Percentiles rank a stretch among this genome's conserved stretches.
Conservation (phyloP, 1,284 basidiomycete genomes). For the Naganishia sp. region DNA sequence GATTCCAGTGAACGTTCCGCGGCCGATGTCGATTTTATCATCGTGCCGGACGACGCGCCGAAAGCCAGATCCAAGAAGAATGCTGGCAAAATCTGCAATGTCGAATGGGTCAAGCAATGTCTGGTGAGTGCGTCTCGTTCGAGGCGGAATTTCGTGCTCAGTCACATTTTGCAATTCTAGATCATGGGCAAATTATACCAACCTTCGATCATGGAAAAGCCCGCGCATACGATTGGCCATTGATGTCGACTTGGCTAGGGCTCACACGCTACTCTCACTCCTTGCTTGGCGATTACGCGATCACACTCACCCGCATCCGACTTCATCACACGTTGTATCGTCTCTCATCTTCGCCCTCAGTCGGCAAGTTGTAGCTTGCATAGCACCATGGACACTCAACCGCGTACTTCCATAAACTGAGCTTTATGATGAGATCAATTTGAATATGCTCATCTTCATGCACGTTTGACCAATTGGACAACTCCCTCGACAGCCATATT, state of each 20-base stretch:
- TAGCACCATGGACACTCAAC: background rate
- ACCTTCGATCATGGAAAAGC: constrained; percentile 17
- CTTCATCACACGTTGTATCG: background rate
- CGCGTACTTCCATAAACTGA: background rate
- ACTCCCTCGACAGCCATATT: constrained; percentile 20
- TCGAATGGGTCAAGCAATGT: constrained; percentile 34
- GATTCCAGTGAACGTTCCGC: constrained; percentile 6
- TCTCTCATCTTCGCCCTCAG: background rate
- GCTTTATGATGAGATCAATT: background rate
- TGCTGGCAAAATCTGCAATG: constrained; percentile 11
- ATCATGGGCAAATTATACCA: constrained; percentile 29
- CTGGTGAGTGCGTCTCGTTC: constrained; percentile 7
- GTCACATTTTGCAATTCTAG: background rate
- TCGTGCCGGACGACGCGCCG: constrained; percentile 12
- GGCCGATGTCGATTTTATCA: constrained; percentile 13
- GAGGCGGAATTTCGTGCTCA: background rate
- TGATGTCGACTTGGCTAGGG: no score
- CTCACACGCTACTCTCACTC: background rate
- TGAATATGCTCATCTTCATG: background rate
- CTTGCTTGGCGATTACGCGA: background rate
- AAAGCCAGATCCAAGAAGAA: constrained; percentile 10
- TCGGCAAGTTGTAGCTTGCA: no score
- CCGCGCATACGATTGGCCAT: background rate
- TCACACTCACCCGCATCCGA: background rate
- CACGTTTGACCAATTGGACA: constrained; percentile 12